Base-by-base conservation (phyloP, 176 grass and related monocot species). In the Chrysopogon serrulatus region DNA sequence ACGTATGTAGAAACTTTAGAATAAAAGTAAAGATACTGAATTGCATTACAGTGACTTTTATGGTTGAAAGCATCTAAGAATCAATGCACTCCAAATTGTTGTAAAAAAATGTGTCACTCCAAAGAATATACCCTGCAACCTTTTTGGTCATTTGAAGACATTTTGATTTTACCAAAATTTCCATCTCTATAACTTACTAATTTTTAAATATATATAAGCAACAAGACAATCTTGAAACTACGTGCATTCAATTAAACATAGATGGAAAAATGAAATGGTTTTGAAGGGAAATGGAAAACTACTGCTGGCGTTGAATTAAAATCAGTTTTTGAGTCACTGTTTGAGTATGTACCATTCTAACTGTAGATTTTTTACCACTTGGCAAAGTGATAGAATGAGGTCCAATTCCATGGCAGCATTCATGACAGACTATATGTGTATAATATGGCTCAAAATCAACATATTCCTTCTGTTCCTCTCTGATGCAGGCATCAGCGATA, bases 361-460 rank as follows among this genome's bases (percentile, higher is more conserved):
- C 95, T 68, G 95, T 98, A 40, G 95, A 95, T 44, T 93, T 87
- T 84, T 90, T 83, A 73, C 95, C 95, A 90, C 72, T 83, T 79
- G 95, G 95, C 82, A 98, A 90, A 54, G 85, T 77, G 43, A 98
- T 98, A 65, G 95, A 84, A 91, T 98, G 95, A 74, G 95, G 95
- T 85, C 95, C 95, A 87, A 98, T 98, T 79, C 95, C 95, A 87
- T 98, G 95, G 82, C 95, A 98, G 68, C 95, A 98, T 47, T 98
- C 95, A 79, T 98, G 95, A 65, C 95, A 98, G 88, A 98, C 88
- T 51, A 88, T 95, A 76, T 98, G 95, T 41, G 95, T 98, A 88
- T 95, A 95, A 54, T 91, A 98, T 69, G 95, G 90, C 71, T 98
- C 92, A 31, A 98, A 98, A 88, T 93, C 82, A 84, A 98, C 88